Conservation (phyloP, 2,329 filamentous ascomycete species). For the Colletotrichum sojae region DNA sequence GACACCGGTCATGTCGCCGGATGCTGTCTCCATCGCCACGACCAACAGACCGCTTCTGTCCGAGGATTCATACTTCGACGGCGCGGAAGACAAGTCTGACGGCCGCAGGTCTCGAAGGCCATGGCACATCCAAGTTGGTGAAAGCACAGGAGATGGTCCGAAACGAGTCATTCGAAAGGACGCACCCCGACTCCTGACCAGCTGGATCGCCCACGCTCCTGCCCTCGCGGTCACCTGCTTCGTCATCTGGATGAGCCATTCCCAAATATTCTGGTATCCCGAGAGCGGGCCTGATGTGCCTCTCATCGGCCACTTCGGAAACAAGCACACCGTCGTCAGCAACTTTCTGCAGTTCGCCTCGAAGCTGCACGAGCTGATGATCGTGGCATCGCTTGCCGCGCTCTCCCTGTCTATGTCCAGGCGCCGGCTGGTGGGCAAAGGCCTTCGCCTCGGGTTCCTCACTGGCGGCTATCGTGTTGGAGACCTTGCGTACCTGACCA, state of each 20-base stretch:
- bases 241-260: conserved; percentile 25
- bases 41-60: conserved; percentile 19
- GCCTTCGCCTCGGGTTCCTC: conserved; percentile 17
- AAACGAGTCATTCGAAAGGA: conserved; percentile 16
- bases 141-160: conserved; percentile 1
- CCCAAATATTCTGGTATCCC: conserved; percentile 22
- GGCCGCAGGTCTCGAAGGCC: conserved; percentile 3
- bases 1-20: conserved; percentile 12
- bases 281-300: conserved; percentile 11
- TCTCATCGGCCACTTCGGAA: conserved; percentile 9
- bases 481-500: conserved; percentile 15
- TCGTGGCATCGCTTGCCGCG: conserved; percentile 23
- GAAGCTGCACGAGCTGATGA: conserved; percentile 22
- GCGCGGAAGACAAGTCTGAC: conserved; percentile 1
- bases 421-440: not conserved
- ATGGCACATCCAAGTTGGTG: conserved; percentile 3
- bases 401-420: conserved; percentile 12
- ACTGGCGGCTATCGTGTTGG: conserved; percentile 29
- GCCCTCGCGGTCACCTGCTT: conserved; percentile 11
- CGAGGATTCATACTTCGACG: conserved; percentile 4
- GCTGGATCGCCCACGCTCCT: conserved; percentile 13
- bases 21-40: conserved; percentile 7
- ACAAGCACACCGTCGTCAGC: conserved; percentile 16
- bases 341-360: conserved; percentile 28
- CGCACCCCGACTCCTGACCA: not conserved